Base-by-base conservation (phyloP, 768 basidiomycete species). In the Clitopilus hobsonii region DNA sequence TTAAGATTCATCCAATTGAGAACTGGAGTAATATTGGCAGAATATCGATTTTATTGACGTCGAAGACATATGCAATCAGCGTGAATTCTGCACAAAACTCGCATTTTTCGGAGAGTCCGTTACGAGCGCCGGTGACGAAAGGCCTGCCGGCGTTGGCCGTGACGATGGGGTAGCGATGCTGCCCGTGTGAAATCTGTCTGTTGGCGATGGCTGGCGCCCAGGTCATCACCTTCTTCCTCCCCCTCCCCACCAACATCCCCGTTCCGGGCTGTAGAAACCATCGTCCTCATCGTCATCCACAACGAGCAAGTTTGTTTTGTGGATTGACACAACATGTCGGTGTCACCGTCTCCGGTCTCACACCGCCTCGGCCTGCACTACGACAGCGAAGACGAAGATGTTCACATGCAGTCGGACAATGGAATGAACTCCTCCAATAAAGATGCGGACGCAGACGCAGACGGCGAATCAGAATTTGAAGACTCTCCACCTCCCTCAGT, bases 381-480 rank as follows among this genome's bases (percentile, higher is more conserved):
- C 62, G 80, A 83, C 73, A 79, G 76, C 71, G 78, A 73, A 59
- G 62, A 78, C 67, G 72, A 84, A 63, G 81, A 83, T 67, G 89
- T 89, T 88, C 79, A 86, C 65, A 70, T 88, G 71, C 86, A 89
- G 77, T 83, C 82, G 56, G 82, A 81, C 66, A 63, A 69, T 58
- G 77, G 79, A 70, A 66, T 69, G 63, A 70, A 68, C 56, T 67
- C 69, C 69, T 66, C 72, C 64, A 69, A 69, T 53, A 69, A 69
- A 52, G 80, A 80, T 60, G 73, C 75, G 55, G 85, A 85, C 67
- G 73, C 76, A 54, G 86, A 88, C 62, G 78, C 83, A 38, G 85
- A 86, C 61, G 82, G 77, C 63, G 83, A 83, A 70, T 79, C 74
- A 60, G 77, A 82, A 65, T 84, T 85, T 60, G 81, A 81, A 51